Base-by-base conservation (phyloP, 208 protist species). In the Leishmania amazonensis region DNA sequence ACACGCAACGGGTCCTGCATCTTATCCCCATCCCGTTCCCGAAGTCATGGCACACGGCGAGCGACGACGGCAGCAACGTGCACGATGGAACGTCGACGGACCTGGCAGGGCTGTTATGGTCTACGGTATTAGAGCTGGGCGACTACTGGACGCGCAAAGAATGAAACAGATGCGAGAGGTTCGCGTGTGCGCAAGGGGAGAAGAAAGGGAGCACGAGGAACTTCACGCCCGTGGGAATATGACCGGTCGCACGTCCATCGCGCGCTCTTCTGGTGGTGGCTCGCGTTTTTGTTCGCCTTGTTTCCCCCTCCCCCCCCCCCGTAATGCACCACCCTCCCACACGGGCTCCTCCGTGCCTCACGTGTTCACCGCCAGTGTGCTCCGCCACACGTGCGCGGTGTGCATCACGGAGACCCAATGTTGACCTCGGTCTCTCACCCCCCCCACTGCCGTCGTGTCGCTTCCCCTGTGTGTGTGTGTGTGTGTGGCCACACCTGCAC, bases 21-120 rank as follows among this genome's bases (percentile, higher is more conserved):
- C 81, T 96, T 35, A 97, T 96, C 77, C 68, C 91, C 0, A 17
- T 78, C 13, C 93, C 93, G 3, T 97, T 96, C 78, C 93, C 95
- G 1, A 15, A 71, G 11, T 78, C 83, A 64, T 97, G 94, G 92
- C 94, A 97, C 88, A 89, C 67, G 3, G 64, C 54, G 15, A 31
- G 13, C 19, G 94, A 97, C 82, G 79, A 94, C 78, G 90, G 80
- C 6, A 71, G 64, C 24, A 81, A 87, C 74, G 85, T 96, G 60
- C 87, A 95, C 78, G 80, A 83, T n/a, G 89, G 86, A 51, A 93
- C 89, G 3, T 75, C 86, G 38, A 73, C 84, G 0, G 92, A 95
- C 77, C 79, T 95, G 9, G 75, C 80, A 40, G 51, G 74, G 2
- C 28, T 95, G 28, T 67, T 95, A n/a, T 88, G 80, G 84, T 84